Evolutionary conservation across 1,284 basidiomycete genomes (phyloP).

Genomic region (Tilletiopsis washingtonensis): DNA sequence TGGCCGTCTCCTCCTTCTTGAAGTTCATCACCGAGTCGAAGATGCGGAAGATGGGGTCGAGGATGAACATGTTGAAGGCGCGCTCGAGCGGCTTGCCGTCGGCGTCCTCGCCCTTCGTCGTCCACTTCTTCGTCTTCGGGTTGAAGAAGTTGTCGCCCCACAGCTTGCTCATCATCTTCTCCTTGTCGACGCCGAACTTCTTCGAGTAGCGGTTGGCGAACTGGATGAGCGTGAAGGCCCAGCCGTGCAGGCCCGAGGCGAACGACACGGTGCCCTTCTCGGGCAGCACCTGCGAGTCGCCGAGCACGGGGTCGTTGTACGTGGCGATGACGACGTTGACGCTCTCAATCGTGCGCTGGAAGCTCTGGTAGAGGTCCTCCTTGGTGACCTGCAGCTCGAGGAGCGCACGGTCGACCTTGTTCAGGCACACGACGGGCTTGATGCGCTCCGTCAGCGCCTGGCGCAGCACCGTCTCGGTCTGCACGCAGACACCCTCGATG

Average conservation of each 20-base stretch:
- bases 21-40: slow-evolving; percentile 99
- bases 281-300: slow-evolving; percentile 98
- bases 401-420: slow-evolving; percentile 99
- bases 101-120: slow-evolving; percentile 66
- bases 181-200: slow-evolving; percentile 98
- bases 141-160: slow-evolving; percentile 99
- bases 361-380: slow-evolving; percentile 95
- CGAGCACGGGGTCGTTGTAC: slow-evolving; percentile 87
- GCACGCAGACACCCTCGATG: slow-evolving; percentile 99
- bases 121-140: slow-evolving; percentile 94
- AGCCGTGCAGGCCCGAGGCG: slow-evolving; percentile 98
- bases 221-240: slow-evolving; percentile 98
- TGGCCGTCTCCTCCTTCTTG: slow-evolving; percentile 82
- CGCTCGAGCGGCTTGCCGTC: slow-evolving; percentile 76
- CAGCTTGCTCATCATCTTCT: slow-evolving; percentile 94
- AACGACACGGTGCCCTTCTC: slow-evolving; percentile 98
- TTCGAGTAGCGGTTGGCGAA: slow-evolving; percentile 93
- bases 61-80: slow-evolving; percentile 66
- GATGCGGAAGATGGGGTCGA: slow-evolving; percentile 98
- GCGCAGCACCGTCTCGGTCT: slow-evolving; percentile 98
- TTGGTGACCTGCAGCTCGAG: slow-evolving; percentile 97
- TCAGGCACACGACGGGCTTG: slow-evolving; percentile 98
- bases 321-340: slow-evolving; percentile 99
- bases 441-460: slow-evolving; percentile 97
- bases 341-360: slow-evolving; percentile 93